Evolutionary conservation across 768 basidiomycete species (phyloP), one percentile per base, ranked within the genome.

Genomic region (Mycena haematopus): DNA sequence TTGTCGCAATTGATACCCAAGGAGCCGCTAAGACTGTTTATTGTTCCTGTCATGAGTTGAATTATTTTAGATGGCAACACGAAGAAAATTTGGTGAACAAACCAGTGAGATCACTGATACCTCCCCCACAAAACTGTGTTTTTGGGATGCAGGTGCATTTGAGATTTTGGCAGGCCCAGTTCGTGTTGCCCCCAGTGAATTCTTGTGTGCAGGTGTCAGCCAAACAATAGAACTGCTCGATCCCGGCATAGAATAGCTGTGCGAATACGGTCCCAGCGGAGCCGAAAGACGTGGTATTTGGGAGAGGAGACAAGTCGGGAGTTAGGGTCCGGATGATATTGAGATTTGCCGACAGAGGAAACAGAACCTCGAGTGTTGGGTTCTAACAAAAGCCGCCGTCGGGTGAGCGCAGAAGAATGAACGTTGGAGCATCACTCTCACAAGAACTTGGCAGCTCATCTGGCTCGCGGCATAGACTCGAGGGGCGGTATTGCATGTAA

Each of bases 201-300:
- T 78, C 76, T 74, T 96, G 94, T 0, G 72, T 75, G 77, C 96
- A 97, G 7, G 81, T 78, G 65, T 85, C 78, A 0, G 93, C 93
- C 11, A 76, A 63, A 72, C 96, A 98, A 73, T 84, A 91, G 77
- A 98, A 98, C 70, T 97, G 94, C 71, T 95, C 92, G 33, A 88
- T 85, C 11, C 91, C 88, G n/a, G 80, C 80, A 72, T 93, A 94
- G 73, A 89, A 87, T 6, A 94, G 77, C 65, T 93, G 90, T 0
- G 88, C 88, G 62, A 82, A 87, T n/a, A 83, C 73, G 9, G 82
- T 78, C 13, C 84, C 81, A 17, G 77, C 73, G 9, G 71, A 35
- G 27, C 89, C 89, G 65, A 87, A 87, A 8, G 85, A 80, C 6
- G 87, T 87, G 5, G 79, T 71, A 60, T 88, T 84, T 6, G 88